phyloP scores from a whole-genome alignment of 345 rosid species.

The Lenwebbia sp. region DNA sequence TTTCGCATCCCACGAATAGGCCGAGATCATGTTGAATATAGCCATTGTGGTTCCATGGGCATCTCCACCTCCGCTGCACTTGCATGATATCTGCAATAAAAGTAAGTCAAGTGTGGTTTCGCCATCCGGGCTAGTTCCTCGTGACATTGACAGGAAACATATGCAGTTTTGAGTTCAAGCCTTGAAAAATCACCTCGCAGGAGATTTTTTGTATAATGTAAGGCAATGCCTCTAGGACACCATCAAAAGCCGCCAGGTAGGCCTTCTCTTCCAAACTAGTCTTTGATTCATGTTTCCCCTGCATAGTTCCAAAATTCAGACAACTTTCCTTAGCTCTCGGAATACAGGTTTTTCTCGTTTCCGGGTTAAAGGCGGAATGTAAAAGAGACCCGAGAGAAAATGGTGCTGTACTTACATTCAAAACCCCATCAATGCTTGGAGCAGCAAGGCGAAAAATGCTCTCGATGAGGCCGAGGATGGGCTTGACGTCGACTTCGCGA shows the following conservation, averaged over 20 bases:
- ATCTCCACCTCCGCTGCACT: conserved; percentile 35
- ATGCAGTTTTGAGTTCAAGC: neutral
- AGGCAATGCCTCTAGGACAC: conserved; percentile 23
- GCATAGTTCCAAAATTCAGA: neutral
- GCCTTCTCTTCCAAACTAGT: conserved; percentile 9
- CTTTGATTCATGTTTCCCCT: conserved; percentile 10
- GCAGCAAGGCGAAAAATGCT: conserved; percentile 20
- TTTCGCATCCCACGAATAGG: conserved; percentile 42
- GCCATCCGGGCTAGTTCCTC: neutral
- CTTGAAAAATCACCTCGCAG: conserved; percentile 22
- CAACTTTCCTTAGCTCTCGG: neutral
- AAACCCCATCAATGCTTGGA: conserved; percentile 15
- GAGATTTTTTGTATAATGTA: conserved; percentile 20
- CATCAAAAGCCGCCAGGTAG: conserved; percentile 3
- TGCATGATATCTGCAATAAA: conserved; percentile 28
- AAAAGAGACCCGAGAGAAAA: neutral
- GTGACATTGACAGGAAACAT: neutral
- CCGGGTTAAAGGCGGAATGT: neutral
- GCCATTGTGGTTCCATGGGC: conserved; percentile 30
- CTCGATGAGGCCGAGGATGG: conserved; percentile 24
- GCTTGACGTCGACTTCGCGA: conserved; percentile 19
- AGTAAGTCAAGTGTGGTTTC: neutral
- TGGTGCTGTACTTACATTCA: conserved; percentile 5
- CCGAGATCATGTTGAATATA: conserved; percentile 21
- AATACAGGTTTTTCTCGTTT: neutral